Evolutionary conservation across 1,284 basidiomycete species (phyloP).

Genomic region (Pisolithus thermaeus): DNA sequence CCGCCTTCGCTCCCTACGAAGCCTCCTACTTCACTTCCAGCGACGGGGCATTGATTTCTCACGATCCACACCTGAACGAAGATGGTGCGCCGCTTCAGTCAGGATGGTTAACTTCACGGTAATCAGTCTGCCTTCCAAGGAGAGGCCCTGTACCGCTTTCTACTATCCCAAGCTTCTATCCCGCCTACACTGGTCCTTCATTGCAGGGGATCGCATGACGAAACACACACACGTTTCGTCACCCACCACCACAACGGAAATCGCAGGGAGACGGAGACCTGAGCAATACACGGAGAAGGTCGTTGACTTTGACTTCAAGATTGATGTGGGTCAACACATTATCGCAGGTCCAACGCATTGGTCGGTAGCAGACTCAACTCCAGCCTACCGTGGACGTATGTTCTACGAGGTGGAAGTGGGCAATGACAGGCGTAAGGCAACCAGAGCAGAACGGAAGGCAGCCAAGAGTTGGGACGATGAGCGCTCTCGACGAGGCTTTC

Average conservation of each 20-base stretch:
- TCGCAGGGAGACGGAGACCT: conserved; percentile 27
- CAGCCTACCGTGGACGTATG: conserved; percentile 53
- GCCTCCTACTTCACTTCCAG: conserved; percentile 51
- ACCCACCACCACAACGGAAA: conserved; percentile 31
- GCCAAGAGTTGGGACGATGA: conserved; percentile 30
- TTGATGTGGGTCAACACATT: conserved; percentile 41
- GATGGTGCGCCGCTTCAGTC: conserved; percentile 42
- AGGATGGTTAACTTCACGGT: not conserved
- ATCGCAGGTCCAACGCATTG: conserved; percentile 38
- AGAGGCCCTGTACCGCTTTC: conserved; percentile 69
- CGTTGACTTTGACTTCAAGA: conserved; percentile 60
- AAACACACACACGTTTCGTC: conserved; percentile 48
- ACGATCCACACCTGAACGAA: conserved; percentile 65
- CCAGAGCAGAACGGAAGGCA: conserved; percentile 24
- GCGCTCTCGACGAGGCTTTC: conserved; percentile 30
- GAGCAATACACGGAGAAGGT: conserved; percentile 50
- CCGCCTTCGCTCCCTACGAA: conserved; percentile 56
- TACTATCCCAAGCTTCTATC: conserved; percentile 48
- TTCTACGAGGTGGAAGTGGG: conserved; percentile 39
- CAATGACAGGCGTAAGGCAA: conserved; percentile 27
- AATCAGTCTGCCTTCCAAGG: conserved; percentile 33
- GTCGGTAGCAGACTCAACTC: conserved; percentile 46
- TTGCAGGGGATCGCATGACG: conserved; percentile 53
- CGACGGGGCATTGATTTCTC: conserved; percentile 55
- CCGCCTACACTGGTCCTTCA: conserved; percentile 47